phyloP scores from a whole-genome alignment of 805 yeast genomes.

The Hanseniaspora lindneri region DNA sequence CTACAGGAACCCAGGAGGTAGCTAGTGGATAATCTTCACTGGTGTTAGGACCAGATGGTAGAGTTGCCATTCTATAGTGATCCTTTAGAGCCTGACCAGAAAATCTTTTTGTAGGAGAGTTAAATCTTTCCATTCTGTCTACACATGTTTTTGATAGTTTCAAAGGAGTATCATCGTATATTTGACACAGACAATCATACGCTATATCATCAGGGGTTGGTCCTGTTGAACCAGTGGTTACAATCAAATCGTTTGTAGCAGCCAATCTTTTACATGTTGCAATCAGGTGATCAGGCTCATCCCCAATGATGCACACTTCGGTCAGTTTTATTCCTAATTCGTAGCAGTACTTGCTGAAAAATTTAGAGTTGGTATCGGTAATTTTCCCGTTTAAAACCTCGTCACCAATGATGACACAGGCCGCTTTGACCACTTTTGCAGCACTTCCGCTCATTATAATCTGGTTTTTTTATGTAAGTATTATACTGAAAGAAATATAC shows the following conservation, averaged over 20 bases:
- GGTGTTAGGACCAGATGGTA: conserved; percentile 45
- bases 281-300: conserved; percentile 54
- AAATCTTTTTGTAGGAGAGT: conserved; percentile 29
- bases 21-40: conserved; percentile 39
- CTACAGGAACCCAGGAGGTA: conserved; percentile 74
- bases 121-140: conserved; percentile 44
- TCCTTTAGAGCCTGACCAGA: conserved; percentile 42
- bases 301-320: conserved; percentile 64
- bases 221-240: conserved; percentile 61
- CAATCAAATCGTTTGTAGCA: conserved; percentile 49
- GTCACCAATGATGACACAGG: conserved; percentile 54
- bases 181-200: conserved; percentile 59
- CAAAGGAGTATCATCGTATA: conserved; percentile 39
- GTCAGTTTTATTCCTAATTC: conserved; percentile 52
- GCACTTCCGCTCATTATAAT: neutral
- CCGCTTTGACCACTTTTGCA: conserved; percentile 21
- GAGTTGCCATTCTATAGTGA: conserved; percentile 65
- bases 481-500: too few relatives aligned
- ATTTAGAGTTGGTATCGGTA: conserved; percentile 61
- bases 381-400: conserved; percentile 82
- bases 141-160: conserved; percentile 47
- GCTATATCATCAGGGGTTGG: conserved; percentile 89
- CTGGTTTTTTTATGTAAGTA: neutral
- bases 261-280: conserved; percentile 37
- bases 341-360: conserved; percentile 62